Evolutionary conservation across 2,329 filamentous ascomycete genomes (phyloP), one percentile per base, ranked within the genome.

Genomic region (Volutella citrinella): DNA sequence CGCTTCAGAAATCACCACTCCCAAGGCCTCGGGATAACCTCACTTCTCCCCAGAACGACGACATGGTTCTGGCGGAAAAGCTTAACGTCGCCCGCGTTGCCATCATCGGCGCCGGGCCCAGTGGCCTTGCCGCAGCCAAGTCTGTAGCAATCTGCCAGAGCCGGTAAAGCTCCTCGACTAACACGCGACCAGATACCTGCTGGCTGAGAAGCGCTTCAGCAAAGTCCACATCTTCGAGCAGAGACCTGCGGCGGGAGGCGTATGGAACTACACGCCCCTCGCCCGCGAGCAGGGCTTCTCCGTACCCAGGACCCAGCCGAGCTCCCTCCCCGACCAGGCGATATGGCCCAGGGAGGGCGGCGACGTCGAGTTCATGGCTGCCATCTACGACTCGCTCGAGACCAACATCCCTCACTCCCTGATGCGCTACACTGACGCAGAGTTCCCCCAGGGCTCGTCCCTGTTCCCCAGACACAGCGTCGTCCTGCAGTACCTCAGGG

Each of bases 321-420:
- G 49, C 14, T 42, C 30, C 12, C 31, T 43, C 5, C 54, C 57
- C 5, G 62, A 71, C 64, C 78, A 76, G 71, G 53, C 56, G 12
- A 51, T 61, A 5, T 42, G 42, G 35, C 39, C 55, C n/a, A 49
- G 52, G 12, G 43, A 51, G 3, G 35, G 38, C 13, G 34, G 34
- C 2, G 46, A 46, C 19, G 64, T 74, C 4, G 60, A 72, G 4
- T 87, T 86, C 44, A 64, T 82, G n/a, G 84, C 82, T 4, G 82
- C 84, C 0, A 67, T 88, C 27, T 89, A 89, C 54, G 76, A 84
- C 32, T 62, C 68, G 10, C 65, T 89, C 4, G 83, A 89, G 54
- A 87, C 84, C 2, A 91, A 91, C 56, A 85, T 90, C 21, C 84
- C 85, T 0, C 74, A 82, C 37, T 67, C 68, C 1, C 57, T 90